Percentiles rank a stretch among this genome's conserved stretches.
These are phyloP conservation scores for Dactylellina cionopaga DNA, from an alignment of 2,329 filamentous ascomycete genomes.

Conservation along the genomic window DNA sequence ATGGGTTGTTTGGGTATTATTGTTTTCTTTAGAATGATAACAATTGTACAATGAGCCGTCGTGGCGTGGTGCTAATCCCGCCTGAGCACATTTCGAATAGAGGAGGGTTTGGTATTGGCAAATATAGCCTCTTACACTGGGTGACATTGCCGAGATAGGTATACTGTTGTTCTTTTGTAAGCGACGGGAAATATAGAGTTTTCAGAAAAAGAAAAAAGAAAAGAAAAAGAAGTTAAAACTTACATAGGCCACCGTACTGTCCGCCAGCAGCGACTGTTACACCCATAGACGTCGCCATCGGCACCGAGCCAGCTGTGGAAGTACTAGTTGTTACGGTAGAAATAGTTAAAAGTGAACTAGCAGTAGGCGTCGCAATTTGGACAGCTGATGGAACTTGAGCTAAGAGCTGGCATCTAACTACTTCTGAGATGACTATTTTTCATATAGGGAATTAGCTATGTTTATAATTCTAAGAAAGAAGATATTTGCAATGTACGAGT, in stretches of 20 bases:
- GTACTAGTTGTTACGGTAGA: neutral
- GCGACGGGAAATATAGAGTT: too few relatives aligned
- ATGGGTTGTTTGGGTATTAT: too few relatives aligned
- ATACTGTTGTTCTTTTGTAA: constrained; percentile 31
- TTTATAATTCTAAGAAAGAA: too few relatives aligned
- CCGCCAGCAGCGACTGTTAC: constrained; percentile 57
- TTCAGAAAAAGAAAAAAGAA: too few relatives aligned
- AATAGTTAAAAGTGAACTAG: neutral
- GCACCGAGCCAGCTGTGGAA: neutral
- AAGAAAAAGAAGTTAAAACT: too few relatives aligned
- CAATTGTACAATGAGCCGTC: too few relatives aligned
- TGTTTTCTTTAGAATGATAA: too few relatives aligned
- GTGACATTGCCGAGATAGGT: too few relatives aligned
- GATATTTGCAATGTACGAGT: constrained; percentile 28
- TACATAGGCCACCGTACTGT: constrained; percentile 62
- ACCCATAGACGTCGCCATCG: neutral
- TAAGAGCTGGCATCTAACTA: neutral
- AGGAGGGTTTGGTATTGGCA: constrained; percentile 61
- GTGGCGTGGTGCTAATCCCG: too few relatives aligned
- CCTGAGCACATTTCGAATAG: constrained; percentile 63
- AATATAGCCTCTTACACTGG: constrained; percentile 27
- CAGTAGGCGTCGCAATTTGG: neutral
- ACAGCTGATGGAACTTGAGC: neutral
- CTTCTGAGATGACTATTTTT: constrained; percentile 6
- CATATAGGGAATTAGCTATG: too few relatives aligned